These are phyloP conservation scores for Hygrocybe coccinea DNA, from an alignment of 768 basidiomycete species.

Conservation along the genomic window DNA sequence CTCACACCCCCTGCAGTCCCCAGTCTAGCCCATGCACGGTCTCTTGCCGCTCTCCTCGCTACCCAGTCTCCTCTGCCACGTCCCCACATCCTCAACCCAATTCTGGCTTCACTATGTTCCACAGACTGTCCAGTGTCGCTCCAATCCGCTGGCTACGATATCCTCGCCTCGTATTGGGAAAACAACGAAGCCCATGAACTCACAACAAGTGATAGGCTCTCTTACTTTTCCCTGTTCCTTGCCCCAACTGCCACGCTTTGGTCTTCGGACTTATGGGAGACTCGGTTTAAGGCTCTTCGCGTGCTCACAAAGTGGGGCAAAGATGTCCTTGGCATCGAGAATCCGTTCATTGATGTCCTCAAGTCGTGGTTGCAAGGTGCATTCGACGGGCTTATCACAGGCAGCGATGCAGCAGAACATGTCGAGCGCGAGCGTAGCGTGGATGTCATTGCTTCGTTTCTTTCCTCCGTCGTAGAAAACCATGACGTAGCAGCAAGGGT, in stretches of 20 bases:
- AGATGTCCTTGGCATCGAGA: conserved; percentile 63
- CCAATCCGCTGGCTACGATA: conserved; percentile 67
- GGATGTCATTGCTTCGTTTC: conserved; percentile 53
- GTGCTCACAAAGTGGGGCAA: conserved; percentile 58
- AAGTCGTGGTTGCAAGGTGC: conserved; percentile 64
- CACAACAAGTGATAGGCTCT: conserved; percentile 53
- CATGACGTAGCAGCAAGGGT: conserved; percentile 56
- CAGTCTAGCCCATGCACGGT: conserved; percentile 57
- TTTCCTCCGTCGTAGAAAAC: conserved; percentile 47
- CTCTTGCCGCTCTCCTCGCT: conserved; percentile 48
- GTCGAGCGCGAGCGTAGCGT: conserved; percentile 64
- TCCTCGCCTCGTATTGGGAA: conserved; percentile 66
- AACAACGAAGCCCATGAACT: conserved; percentile 46
- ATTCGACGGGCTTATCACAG: conserved; percentile 46
- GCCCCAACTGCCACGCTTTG: conserved; percentile 40
- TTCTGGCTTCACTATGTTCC: conserved; percentile 57
- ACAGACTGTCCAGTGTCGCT: conserved; percentile 48
- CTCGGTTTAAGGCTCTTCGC: conserved; percentile 60
- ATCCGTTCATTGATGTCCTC: conserved; percentile 48
- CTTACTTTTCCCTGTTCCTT: conserved; percentile 62
- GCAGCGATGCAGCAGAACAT: conserved; percentile 32
- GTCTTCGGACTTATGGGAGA: conserved; percentile 67
- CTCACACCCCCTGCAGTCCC: conserved; percentile 59
- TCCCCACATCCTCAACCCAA: conserved; percentile 48
- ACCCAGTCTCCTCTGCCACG: conserved; percentile 54